phyloP scores from a whole-genome alignment of 2,329 filamentous ascomycete genomes.

The Uncinocarpus reesii region DNA sequence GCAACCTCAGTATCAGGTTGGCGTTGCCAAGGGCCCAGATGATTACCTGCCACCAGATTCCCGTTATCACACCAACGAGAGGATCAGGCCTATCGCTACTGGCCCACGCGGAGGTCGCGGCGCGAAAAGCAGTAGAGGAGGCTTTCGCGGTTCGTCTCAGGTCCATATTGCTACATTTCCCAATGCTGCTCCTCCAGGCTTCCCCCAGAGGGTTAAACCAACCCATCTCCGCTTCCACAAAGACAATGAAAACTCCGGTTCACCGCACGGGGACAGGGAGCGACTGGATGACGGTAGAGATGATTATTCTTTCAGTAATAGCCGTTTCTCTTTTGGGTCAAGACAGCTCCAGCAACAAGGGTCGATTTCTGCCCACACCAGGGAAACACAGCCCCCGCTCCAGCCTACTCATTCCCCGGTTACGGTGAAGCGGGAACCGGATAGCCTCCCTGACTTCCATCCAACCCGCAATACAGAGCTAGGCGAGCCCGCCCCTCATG shows the following conservation, averaged over 20 bases:
- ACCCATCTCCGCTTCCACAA: neutral
- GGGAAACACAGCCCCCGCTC: neutral
- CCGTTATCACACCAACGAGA: neutral
- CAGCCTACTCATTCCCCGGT: neutral
- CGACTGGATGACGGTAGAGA: neutral
- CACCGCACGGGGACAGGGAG: too few species aligned
- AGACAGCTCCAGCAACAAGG: neutral
- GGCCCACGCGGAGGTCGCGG: conserved; percentile 4
- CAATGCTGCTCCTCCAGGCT: neutral
- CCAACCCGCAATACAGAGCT: neutral
- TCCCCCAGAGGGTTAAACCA: neutral
- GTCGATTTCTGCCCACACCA: neutral
- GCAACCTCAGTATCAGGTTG: neutral
- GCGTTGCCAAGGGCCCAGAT: neutral
- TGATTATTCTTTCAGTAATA: neutral
- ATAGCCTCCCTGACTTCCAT: neutral
- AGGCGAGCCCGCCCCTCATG: neutral
- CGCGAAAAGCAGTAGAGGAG: neutral
- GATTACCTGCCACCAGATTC: neutral
- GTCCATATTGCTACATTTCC: neutral
- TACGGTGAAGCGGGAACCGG: neutral
- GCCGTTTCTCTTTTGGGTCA: neutral
- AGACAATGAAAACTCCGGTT: neutral
- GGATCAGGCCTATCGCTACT: neutral
- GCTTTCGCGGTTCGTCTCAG: neutral